A percentile compares a stretch with the other conserved stretches of the same genome.
Conservation (phyloP, 106 monocot genomes). For the Cymbidium sinense region DNA sequence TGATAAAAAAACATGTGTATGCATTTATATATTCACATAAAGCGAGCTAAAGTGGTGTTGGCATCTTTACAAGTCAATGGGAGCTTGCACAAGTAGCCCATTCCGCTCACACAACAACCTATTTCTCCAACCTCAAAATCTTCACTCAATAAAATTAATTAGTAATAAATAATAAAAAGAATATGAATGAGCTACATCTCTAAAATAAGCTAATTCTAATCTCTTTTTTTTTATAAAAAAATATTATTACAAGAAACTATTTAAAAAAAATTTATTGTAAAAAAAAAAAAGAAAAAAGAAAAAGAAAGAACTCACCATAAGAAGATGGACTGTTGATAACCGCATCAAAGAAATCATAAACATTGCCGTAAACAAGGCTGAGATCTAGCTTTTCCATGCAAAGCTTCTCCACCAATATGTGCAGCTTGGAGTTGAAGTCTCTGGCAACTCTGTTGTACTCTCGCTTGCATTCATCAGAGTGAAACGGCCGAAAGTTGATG, state of each 20-base stretch:
- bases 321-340: slow-evolving; percentile 27
- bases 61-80: slow-evolving; percentile 42
- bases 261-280: too few species aligned
- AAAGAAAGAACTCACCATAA: slow-evolving; percentile 32
- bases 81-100: slow-evolving; percentile 49
- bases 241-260: too few species aligned
- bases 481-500: background rate
- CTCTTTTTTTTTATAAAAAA: too few species aligned
- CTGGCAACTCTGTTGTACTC: slow-evolving; percentile 32
- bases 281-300: too few species aligned
- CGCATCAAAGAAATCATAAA: slow-evolving; percentile 16
- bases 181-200: too few species aligned
- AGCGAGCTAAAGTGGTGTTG: slow-evolving; percentile 22
- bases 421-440: slow-evolving; percentile 39
- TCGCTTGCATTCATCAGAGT: slow-evolving; percentile 26
- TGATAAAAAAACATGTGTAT: background rate
- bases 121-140: slow-evolving; percentile 35
- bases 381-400: slow-evolving; percentile 11
- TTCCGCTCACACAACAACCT: slow-evolving; percentile 51
- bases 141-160: background rate
- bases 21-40: slow-evolving; percentile 7
- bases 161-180: background rate
- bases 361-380: slow-evolving; percentile 20
- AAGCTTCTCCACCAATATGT: slow-evolving; percentile 20
- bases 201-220: too few species aligned